Conservation (phyloP, 1,284 basidiomycete genomes). For the Fomes fomentarius region DNA sequence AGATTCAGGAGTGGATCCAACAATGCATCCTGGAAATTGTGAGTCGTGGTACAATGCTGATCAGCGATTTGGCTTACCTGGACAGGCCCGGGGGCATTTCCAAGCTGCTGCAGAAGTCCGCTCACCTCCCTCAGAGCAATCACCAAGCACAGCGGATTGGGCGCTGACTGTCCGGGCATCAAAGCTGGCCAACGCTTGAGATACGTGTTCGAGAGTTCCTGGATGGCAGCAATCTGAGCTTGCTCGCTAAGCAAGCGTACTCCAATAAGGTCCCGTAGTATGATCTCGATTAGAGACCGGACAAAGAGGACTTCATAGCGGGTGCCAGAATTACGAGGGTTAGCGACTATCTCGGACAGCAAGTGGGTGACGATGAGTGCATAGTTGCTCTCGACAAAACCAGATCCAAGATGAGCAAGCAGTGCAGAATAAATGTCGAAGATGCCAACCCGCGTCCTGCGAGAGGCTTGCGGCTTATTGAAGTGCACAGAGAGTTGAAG, state of each 20-base stretch:
- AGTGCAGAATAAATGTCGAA: slow-evolving; percentile 90
- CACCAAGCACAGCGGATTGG: slow-evolving; percentile 72
- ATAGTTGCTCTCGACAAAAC: slow-evolving; percentile 88
- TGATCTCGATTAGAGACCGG: slow-evolving; percentile 73
- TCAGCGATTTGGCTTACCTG: slow-evolving; percentile 51
- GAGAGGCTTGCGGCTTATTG: slow-evolving; percentile 71
- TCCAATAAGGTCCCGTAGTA: slow-evolving; percentile 87
- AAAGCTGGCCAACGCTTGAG: slow-evolving; percentile 92
- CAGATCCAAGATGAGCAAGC: slow-evolving; percentile 73
- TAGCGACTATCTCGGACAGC: slow-evolving; percentile 74
- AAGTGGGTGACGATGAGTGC: slow-evolving; percentile 80
- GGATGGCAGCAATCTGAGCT: slow-evolving; percentile 90
- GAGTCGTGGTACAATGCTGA: neutral
- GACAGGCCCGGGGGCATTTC: slow-evolving; percentile 88
- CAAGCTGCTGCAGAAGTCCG: slow-evolving; percentile 86
- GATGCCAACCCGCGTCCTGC: slow-evolving; percentile 81
- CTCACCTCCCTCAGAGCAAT: slow-evolving; percentile 86
- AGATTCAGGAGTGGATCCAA: slow-evolving; percentile 86
- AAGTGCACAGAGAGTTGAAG: slow-evolving; percentile 77
- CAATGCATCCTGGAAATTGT: slow-evolving; percentile 68
- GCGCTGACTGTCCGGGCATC: slow-evolving; percentile 83
- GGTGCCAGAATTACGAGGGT: slow-evolving; percentile 52
- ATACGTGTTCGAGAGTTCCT: slow-evolving; percentile 82
- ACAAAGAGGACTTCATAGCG: slow-evolving; percentile 80
- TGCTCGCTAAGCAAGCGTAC: slow-evolving; percentile 90